These are phyloP conservation scores for Fusarium sp. DNA, from an alignment of 2,329 filamentous ascomycete genomes.

Conservation along the genomic window DNA sequence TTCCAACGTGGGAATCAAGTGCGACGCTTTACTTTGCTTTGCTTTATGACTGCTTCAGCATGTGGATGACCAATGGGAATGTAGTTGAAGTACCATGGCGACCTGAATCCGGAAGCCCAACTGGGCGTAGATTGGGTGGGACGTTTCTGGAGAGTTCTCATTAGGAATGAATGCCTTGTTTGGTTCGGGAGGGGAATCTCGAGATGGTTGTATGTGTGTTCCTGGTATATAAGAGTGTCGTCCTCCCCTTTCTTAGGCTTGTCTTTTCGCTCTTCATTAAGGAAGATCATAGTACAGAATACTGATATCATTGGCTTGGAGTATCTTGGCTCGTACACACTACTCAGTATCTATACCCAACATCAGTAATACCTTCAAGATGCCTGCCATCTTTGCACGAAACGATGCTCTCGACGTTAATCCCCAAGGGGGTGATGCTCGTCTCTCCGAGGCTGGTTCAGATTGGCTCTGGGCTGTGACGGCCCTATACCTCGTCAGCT, in stretches of 20 bases:
- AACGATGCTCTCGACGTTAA: conserved; percentile 64
- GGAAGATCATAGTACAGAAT: background rate
- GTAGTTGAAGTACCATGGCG: conserved; percentile 1
- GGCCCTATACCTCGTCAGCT: conserved; percentile 61
- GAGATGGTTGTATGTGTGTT: background rate
- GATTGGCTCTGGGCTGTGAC: conserved; percentile 69
- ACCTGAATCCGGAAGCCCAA: conserved; percentile 2
- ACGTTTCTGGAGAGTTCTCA: conserved; percentile 8
- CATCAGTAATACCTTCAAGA: conserved; percentile 34
- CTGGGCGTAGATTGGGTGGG: background rate
- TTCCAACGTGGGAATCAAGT: background rate
- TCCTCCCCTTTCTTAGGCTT: background rate
- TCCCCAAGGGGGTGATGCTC: conserved; percentile 55
- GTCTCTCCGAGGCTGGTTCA: conserved; percentile 61
- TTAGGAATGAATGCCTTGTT: background rate
- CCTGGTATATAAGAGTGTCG: conserved; percentile 20
- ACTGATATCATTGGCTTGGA: background rate
- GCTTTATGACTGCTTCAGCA: background rate
- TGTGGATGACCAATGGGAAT: conserved; percentile 23
- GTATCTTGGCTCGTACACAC: background rate
- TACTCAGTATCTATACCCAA: background rate
- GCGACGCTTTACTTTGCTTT: conserved; percentile 5
- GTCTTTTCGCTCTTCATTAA: background rate
- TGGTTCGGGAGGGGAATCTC: background rate
- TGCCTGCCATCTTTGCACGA: conserved; percentile 51